Percentiles rank a stretch among this genome's conserved stretches.
phyloP scores from a whole-genome alignment of 164 flowering plant genomes.

The Malania oleifera region DNA sequence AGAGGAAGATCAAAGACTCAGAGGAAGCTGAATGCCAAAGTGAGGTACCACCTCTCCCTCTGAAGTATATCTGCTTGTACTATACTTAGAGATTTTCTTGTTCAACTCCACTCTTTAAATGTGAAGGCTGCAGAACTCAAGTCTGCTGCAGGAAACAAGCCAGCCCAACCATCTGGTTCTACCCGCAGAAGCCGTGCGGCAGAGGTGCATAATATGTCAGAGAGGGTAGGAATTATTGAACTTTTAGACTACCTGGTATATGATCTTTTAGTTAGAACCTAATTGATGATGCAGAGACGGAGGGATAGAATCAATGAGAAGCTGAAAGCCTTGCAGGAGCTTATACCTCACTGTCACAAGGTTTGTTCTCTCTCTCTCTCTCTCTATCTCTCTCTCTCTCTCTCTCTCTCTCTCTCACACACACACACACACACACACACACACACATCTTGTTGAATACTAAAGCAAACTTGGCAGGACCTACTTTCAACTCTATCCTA shows the following conservation, averaged over 20 bases:
- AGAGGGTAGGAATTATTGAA: slow-evolving; percentile 22
- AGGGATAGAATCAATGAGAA: slow-evolving; percentile 43
- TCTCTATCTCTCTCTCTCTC: too few relatives aligned
- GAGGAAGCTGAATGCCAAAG: slow-evolving; percentile 31
- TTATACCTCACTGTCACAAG: slow-evolving; percentile 42
- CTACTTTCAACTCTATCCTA: too few relatives aligned
- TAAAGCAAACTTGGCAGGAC: too few relatives aligned
- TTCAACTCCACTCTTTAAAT: not conserved
- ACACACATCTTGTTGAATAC: too few relatives aligned
- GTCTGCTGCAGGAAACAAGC: slow-evolving; percentile 23
- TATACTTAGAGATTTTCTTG: not conserved
- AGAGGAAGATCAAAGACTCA: slow-evolving; percentile 39
- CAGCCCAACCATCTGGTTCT: slow-evolving; percentile 20
- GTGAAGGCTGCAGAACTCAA: slow-evolving; percentile 26
- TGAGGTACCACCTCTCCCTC: slow-evolving; percentile 16
- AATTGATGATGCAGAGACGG: slow-evolving; percentile 22
- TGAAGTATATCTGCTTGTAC: not conserved
- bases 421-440: too few relatives aligned
- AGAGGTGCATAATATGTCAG: slow-evolving; percentile 43
- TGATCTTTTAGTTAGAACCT: not conserved
- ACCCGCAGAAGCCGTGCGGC: slow-evolving; percentile 29
- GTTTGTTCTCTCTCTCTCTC: slow-evolving; percentile 7
- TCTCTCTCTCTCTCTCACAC: too few relatives aligned
- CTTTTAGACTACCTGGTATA: not conserved
- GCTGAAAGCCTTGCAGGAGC: slow-evolving; percentile 42